Conservation (phyloP, 2,329 filamentous ascomycete species). For the Penicillium verrucosum region DNA sequence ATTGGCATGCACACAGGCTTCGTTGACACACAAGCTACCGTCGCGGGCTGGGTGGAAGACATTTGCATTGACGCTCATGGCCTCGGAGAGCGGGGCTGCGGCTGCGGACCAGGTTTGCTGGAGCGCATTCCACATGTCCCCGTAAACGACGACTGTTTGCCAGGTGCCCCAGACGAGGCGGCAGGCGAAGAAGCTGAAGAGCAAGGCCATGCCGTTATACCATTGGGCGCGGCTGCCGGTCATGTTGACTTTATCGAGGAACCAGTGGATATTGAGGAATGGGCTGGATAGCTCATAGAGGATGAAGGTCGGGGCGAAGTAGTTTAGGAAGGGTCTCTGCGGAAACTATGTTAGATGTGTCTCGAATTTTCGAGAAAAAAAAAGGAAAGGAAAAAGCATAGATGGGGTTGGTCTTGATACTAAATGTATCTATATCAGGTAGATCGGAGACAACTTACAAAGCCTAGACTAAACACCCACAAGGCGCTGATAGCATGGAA, state of each 20-base stretch:
- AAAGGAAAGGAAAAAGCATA: not conserved
- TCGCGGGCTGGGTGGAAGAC: constrained; percentile 35
- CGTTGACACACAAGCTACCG: constrained; percentile 37
- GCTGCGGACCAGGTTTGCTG: constrained; percentile 39
- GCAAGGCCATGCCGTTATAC: constrained; percentile 61
- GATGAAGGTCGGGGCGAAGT: constrained; percentile 63
- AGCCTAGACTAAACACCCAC: constrained; percentile 60
- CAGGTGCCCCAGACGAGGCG: constrained; percentile 63
- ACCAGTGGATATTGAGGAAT: constrained; percentile 68
- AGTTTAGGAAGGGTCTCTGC: constrained; percentile 64
- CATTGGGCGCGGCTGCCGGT: constrained; percentile 61
- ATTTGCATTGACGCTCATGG: constrained; percentile 32
- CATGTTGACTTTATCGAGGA: constrained; percentile 65
- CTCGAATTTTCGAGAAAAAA: not conserved
- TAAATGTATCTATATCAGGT: not conserved
- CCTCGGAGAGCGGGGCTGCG: constrained; percentile 25
- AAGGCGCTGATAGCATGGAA: constrained; percentile 61
- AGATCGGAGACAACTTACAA: constrained; percentile 51
- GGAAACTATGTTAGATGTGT: constrained; percentile 1
- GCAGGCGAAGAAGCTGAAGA: constrained; percentile 59
- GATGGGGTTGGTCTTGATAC: not conserved
- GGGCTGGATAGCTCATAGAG: constrained; percentile 66
- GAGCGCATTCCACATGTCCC: constrained; percentile 56
- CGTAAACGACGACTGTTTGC: constrained; percentile 57
- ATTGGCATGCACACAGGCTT: constrained; percentile 40